Conservation (phyloP, 306 rosid species). For the Pyrus communis region DNA sequence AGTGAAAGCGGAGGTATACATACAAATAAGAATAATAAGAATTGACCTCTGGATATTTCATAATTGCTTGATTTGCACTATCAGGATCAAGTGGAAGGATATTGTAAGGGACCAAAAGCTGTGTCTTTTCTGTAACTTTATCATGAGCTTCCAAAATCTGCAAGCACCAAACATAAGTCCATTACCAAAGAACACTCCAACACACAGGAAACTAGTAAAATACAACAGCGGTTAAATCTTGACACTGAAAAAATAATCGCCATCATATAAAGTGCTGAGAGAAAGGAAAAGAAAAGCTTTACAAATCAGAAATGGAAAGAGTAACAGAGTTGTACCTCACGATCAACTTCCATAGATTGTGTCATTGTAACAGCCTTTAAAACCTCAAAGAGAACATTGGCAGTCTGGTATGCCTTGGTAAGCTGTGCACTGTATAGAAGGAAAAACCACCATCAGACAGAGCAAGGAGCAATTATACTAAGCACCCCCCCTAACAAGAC, state of each 20-base stretch:
- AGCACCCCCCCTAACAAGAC: background rate
- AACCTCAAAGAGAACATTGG: constrained; percentile 97
- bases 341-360: constrained; percentile 94
- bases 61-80: constrained; percentile 88
- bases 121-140: constrained; percentile 92
- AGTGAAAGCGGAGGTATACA: background rate
- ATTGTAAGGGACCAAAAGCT: constrained; percentile 85
- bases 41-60: constrained; percentile 87
- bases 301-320: background rate
- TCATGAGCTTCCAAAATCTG: constrained; percentile 93
- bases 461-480: constrained; percentile 7
- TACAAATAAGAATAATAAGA: background rate
- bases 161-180: background rate
- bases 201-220: background rate
- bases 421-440: constrained; percentile 70
- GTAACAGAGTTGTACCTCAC: constrained; percentile 49
- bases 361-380: constrained; percentile 96
- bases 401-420: constrained; percentile 97
- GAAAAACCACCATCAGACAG: constrained; percentile 8
- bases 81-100: constrained; percentile 99
- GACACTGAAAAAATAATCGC: background rate
- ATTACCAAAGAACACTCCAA: background rate
- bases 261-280: background rate
- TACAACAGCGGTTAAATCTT: background rate
- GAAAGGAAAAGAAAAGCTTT: background rate